phyloP scores from a whole-genome alignment of 2,329 filamentous ascomycete genomes.

The Diplodia mutila region DNA sequence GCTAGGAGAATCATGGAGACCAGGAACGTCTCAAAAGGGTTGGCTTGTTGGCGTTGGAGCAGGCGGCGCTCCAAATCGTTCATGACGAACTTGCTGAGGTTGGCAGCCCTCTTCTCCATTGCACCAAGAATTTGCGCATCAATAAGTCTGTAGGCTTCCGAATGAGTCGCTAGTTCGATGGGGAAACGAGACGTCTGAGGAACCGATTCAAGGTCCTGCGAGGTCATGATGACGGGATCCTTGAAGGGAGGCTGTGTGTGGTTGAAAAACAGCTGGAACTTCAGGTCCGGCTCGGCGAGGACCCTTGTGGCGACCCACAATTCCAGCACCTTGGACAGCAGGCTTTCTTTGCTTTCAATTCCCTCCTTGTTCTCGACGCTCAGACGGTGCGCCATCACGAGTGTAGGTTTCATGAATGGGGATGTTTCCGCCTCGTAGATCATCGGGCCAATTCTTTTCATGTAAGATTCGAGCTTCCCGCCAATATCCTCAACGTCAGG shows the following conservation, averaged over 20 bases:
- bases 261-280: slow-evolving; percentile 56
- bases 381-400: slow-evolving; percentile 42
- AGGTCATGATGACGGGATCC: slow-evolving; percentile 36
- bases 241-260: slow-evolving; percentile 41
- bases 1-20: slow-evolving; percentile 61
- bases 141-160: slow-evolving; percentile 55
- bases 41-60: slow-evolving; percentile 60
- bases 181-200: slow-evolving; percentile 15
- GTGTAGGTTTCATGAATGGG: slow-evolving; percentile 55
- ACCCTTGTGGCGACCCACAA: slow-evolving; percentile 61
- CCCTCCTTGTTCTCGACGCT: slow-evolving; percentile 35
- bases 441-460: slow-evolving; percentile 52
- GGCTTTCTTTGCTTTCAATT: slow-evolving; percentile 40
- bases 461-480: slow-evolving; percentile 58
- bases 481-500: slow-evolving; percentile 55
- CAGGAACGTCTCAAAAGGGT: slow-evolving; percentile 63
- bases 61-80: slow-evolving; percentile 64
- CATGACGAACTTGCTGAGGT: slow-evolving; percentile 59
- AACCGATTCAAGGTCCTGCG: slow-evolving; percentile 18
- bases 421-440: slow-evolving; percentile 56
- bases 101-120: slow-evolving; percentile 58
- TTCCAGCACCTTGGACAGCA: slow-evolving; percentile 57
- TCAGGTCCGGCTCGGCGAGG: slow-evolving; percentile 53
- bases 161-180: slow-evolving; percentile 35
- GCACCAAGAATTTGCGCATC: slow-evolving; percentile 59